A percentile compares a stretch with the other conserved stretches of the same genome.
phyloP scores from a whole-genome alignment of 257 asterid genomes.

The Parsonsia alboflavescens region DNA sequence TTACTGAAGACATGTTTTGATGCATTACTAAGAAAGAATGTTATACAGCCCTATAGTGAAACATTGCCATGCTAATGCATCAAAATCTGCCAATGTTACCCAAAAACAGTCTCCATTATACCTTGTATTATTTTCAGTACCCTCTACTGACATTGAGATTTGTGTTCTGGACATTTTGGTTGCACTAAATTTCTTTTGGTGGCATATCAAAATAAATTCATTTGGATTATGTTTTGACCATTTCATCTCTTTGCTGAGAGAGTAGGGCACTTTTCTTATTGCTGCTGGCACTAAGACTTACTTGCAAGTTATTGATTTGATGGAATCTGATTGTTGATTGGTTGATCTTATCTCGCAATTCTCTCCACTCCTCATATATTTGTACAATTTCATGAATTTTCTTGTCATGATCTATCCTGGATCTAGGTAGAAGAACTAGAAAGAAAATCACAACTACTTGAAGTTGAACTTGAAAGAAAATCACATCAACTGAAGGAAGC shows the following conservation, averaged over 20 bases:
- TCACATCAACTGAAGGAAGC: conserved; percentile 58
- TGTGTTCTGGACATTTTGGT: neutral
- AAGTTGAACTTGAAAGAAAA: conserved; percentile 63
- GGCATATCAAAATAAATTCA: neutral
- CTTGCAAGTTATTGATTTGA: neutral
- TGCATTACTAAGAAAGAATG: neutral
- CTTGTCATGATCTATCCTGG: conserved; percentile 7
- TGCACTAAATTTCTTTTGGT: neutral
- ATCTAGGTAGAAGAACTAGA: conserved; percentile 66
- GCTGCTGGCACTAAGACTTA: neutral
- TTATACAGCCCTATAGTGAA: neutral
- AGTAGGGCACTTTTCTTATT: neutral
- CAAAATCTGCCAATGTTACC: neutral
- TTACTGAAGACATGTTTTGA: neutral
- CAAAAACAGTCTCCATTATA: neutral
- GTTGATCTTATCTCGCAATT: neutral
- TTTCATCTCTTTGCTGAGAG: neutral
- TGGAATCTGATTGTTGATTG: neutral
- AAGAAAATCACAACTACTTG: conserved; percentile 57
- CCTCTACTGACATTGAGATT: neutral
- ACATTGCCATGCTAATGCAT: neutral
- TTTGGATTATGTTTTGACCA: neutral
- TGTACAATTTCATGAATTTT: neutral
- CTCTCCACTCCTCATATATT: neutral
- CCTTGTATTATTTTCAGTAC: neutral